These are phyloP conservation scores for Inosperma sp. DNA, from an alignment of 768 basidiomycete genomes.

Conservation along the genomic window DNA sequence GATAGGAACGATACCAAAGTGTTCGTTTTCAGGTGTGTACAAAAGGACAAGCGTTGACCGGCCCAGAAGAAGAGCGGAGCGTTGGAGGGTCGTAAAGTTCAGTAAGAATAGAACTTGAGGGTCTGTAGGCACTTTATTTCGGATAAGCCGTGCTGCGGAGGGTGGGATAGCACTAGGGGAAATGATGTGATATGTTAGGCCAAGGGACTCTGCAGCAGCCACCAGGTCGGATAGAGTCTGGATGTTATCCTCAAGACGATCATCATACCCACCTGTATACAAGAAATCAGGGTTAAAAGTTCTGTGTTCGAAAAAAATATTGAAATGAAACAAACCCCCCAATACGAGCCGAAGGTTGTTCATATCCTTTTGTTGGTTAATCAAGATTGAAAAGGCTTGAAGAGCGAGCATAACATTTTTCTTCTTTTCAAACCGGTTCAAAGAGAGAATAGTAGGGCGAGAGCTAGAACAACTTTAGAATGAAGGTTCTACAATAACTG, in stretches of 20 bases:
- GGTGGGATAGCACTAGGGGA: slow-evolving; percentile 42
- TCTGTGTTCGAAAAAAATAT: not conserved
- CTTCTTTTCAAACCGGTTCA: slow-evolving; percentile 95
- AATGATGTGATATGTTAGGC: slow-evolving; percentile 56
- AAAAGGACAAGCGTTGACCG: slow-evolving; percentile 68
- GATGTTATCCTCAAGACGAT: slow-evolving; percentile 80
- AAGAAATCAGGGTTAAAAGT: not conserved
- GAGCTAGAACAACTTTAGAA: slow-evolving; percentile 33
- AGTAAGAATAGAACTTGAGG: slow-evolving; percentile 83
- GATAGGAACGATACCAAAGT: slow-evolving; percentile 95
- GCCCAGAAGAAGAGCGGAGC: slow-evolving; percentile 71
- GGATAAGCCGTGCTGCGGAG: slow-evolving; percentile 34
- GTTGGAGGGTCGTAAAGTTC: slow-evolving; percentile 84
- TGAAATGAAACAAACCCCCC: slow-evolving; percentile 49
- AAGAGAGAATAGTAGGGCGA: slow-evolving; percentile 72
- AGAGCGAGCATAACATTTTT: slow-evolving; percentile 87
- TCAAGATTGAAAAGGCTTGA: slow-evolving; percentile 62
- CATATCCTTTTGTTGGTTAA: slow-evolving; percentile 24
- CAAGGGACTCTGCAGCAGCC: slow-evolving; percentile 46
- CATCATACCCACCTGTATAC: slow-evolving; percentile 79
- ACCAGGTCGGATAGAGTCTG: slow-evolving; percentile 61
- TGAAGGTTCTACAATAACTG: not conserved
- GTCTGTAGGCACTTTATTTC: slow-evolving; percentile 32
- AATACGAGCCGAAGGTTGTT: slow-evolving; percentile 64
- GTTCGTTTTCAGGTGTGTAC: slow-evolving; percentile 94